A percentile compares a stretch with the other conserved stretches of the same genome.
Evolutionary conservation across 805 yeast species (phyloP).

Genomic region (Starmera pachycereana): DNA sequence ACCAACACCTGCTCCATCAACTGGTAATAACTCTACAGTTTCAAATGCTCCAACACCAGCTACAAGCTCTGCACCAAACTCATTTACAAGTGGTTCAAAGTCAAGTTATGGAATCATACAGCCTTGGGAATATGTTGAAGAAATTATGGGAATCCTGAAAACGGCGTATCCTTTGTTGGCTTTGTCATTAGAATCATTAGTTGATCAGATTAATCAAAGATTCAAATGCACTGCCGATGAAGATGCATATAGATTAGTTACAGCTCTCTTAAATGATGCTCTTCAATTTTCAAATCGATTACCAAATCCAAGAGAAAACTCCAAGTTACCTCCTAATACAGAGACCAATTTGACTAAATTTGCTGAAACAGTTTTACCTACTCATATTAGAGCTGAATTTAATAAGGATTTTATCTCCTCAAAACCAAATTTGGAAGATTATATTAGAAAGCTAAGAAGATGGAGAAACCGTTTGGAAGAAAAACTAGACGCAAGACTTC

Average conservation of each 20-base stretch:
- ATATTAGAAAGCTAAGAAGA: conserved; percentile 69
- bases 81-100: conserved; percentile 4
- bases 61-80: conserved; percentile 2
- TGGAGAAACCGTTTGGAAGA: conserved; percentile 94
- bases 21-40: neutral
- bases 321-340: conserved; percentile 81
- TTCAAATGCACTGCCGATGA: conserved; percentile 93
- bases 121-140: conserved; percentile 91
- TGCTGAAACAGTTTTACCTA: conserved; percentile 89
- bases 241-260: conserved; percentile 88
- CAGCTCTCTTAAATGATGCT: conserved; percentile 89
- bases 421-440: conserved; percentile 82
- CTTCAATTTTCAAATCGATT: conserved; percentile 81
- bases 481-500: conserved; percentile 76
- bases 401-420: conserved; percentile 82
- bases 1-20: conserved; percentile 4
- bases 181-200: conserved; percentile 84
- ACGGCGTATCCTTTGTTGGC: conserved; percentile 95
- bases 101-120: conserved; percentile 35
- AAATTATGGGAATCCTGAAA: conserved; percentile 87
- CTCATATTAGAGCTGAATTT: conserved; percentile 79
- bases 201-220: conserved; percentile 89
- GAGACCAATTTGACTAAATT: conserved; percentile 80
- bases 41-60: neutral
- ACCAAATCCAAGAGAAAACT: conserved; percentile 80